Evolutionary conservation across 2,329 filamentous ascomycete genomes (phyloP), one percentile per base, ranked within the genome.

Genomic region (Xylariaceae sp.): DNA sequence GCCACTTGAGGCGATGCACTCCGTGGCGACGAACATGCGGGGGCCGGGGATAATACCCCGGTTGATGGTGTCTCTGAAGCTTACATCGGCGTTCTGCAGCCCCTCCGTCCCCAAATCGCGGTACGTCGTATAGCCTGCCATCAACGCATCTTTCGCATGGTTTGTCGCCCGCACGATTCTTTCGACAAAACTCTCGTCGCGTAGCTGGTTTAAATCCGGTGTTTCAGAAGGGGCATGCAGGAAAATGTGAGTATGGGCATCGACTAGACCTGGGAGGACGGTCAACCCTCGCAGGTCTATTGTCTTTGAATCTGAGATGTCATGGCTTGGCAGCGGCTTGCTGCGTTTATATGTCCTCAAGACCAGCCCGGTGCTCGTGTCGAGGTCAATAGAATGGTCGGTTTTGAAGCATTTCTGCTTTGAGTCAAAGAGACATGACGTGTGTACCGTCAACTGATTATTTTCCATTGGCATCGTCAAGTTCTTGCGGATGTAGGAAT

Each of bases 111-210:
- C 80, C 0, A 83, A 72, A 63, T 84, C 81, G 36, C 81, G 73
- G 64, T 82, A 83, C 2, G 81, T 83, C 0, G 81, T 86, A 70
- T 80, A 85, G 6, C 82, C 83, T 0, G 82, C 80, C 16, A 80
- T 67, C 8, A 86, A 71, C 1, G 79, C 81, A 0, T 74, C 72
- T 37, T 77, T 77, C 55, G 75, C 75, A 57, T 83, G 77, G 54
- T 82, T 80, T 6, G 77, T 77, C 0, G 78, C 77, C 15, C 82
- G 77, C 41, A 85, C 75, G 20, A 78, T 73, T 18, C 81, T 73
- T 62, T 86, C 82, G 6, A 82, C 75, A n/a, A 81, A 66, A 50
- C 79, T 81, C 60, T 84, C 81, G 56, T 85, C 81, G 29, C 81
- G 77, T 67, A 83, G 80, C 62, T 85, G 82, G 32, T 78, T 44